Base-by-base conservation (phyloP, 257 asterid species). In the Solanum appendiculatum region DNA sequence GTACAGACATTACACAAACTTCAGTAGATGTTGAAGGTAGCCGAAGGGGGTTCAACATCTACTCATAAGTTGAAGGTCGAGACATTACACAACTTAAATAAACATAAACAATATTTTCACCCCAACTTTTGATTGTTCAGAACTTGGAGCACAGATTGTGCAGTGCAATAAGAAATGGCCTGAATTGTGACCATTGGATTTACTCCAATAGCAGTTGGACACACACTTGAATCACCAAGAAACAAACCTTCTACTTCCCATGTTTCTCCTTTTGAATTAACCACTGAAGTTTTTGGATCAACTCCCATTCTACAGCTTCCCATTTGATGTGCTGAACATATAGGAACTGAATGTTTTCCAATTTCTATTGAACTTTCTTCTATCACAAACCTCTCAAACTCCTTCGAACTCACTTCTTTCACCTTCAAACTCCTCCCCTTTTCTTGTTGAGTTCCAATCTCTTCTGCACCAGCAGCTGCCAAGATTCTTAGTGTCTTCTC, bases 241-340 rank as follows among this genome's bases (percentile, higher is more conserved):
- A 87, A 96, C 6, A 96, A 89, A 87, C 94, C 94, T 86, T 92
- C 94, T 29, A 93, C 93, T 86, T 96, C 99, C 98, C 99, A 95
- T 16, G 93, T 92, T 90, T 95, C 95, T 37, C 98, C 98, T 74
- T 46, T 91, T 0, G 94, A 93, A 33, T 87, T 87, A 84, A 95
- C 98, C 1, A 84, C 99, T 10, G 98, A 94, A 16, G 34, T 91
- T 39, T 56, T 83, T 9, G 94, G 91, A 21, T 92, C 92, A 20
- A 90, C 89, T 70, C 99, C 99, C 99, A 96, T 96, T 86, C 97
- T 46, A 81, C 99, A 95, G 85, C 99, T 96, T 64, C 99, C 99
- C 99, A 95, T 96, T 88, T 96, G 99, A 88, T 96, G 99, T 6
- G 99, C 99, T 12, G 99, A 96, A 86, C 98, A 92, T 12, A 96